Evolutionary conservation across 2,329 filamentous ascomycete species (phyloP).

Genomic region (Xylaria sp.): DNA sequence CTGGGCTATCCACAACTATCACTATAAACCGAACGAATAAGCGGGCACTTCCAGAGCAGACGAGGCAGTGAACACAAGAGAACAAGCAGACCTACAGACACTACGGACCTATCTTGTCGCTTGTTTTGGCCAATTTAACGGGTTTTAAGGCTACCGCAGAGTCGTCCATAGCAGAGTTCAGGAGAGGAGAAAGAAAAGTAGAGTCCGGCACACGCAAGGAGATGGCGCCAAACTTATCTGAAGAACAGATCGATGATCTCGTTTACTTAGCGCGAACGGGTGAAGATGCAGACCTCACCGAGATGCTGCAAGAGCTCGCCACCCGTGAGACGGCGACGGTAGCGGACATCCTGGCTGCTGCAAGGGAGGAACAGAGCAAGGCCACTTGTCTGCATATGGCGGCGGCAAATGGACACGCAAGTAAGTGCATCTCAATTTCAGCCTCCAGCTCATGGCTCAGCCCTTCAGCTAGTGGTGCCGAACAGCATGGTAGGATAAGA

Average conservation of each 20-base stretch:
- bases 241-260: conserved; percentile 90
- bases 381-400: conserved; percentile 93
- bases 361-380: conserved; percentile 79
- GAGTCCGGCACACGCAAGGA: not conserved
- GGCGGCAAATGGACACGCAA: conserved; percentile 86
- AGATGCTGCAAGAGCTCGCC: conserved; percentile 68
- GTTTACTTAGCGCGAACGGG: conserved; percentile 86
- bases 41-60: conserved; percentile 5
- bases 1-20: conserved; percentile 19
- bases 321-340: conserved; percentile 68
- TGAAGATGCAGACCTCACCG: conserved; percentile 75
- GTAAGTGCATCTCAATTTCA: conserved; percentile 60
- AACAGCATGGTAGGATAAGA: not conserved
- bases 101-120: not conserved
- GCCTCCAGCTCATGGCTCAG: not conserved
- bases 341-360: conserved; percentile 74
- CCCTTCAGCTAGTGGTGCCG: not conserved
- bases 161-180: not conserved
- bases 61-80: conserved; percentile 16
- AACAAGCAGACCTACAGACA: conserved; percentile 2
- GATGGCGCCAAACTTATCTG: conserved; percentile 67
- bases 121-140: not conserved
- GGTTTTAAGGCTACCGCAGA: not conserved
- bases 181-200: not conserved
- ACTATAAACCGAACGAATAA: conserved; percentile 19